Evolutionary conservation across 768 basidiomycete genomes (phyloP), one percentile per base, ranked within the genome.

Genomic region (Pulveroboletus sp.): DNA sequence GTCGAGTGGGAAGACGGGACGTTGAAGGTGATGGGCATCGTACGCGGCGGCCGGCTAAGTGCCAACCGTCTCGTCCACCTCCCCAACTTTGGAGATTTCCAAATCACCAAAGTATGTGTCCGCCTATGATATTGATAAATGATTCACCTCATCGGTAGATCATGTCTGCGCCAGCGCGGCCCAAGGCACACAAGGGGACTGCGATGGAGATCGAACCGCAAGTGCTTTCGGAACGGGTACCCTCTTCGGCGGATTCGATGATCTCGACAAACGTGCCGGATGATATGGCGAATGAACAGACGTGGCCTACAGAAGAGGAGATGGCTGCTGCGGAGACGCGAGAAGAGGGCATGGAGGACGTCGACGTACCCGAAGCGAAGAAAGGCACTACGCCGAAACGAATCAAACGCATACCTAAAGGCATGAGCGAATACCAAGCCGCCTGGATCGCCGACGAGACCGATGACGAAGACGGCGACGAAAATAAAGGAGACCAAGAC

Each of bases 231-330:
- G 82, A 86, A 58, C 84, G 85, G 0, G 72, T 79, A 43, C 60
- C 74, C 1, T 75, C 80, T 0, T 74, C 81, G 1, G 89, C 87
- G 1, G 94, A 97, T 66, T 93, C 93, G 6, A 71, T 97, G 41
- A 79, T 90, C 12, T 93, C 92, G 2, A 85, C 79, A 42, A 94
- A 95, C 64, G 83, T 89, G 20, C 90, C 87, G 5, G 94, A 97
- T 59, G 85, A 90, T 48, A 77, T 97, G 68, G 82, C 78, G 31
- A 97, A 95, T 63, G 95, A 99, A 60, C 95, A 99, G 67, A 99
- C 95, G 0, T 97, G 95, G 94, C 95, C 95, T 1, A 95, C 93
- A 0, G 93, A 97, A 65, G 95, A 97, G 61, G 95, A 97, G 65
- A 90, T 97, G 85, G 73, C 72, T 19, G 77, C 69, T 6, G 69